Percentiles rank a stretch among this genome's conserved stretches.
Conservation (phyloP, 2,329 filamentous ascomycete species). For the Sporothrix euskadiensis region DNA sequence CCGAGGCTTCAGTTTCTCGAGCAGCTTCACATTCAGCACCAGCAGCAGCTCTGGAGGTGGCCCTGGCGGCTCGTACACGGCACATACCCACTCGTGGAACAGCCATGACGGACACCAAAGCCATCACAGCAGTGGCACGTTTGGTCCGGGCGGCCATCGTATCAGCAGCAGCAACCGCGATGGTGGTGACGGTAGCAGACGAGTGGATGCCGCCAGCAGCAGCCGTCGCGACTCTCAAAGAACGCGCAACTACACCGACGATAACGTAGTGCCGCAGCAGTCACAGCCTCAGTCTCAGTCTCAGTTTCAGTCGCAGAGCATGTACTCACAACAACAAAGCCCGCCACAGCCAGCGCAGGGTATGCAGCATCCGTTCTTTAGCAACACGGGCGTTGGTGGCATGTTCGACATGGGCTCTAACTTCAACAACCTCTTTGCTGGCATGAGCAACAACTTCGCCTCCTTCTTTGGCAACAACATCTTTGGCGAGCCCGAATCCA, state of each 20-base stretch:
- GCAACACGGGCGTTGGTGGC: neutral
- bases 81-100: conserved; percentile 28
- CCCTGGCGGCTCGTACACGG: conserved; percentile 23
- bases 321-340: neutral
- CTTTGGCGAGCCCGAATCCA: neutral
- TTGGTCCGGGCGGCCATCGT: neutral
- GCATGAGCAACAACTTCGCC: neutral
- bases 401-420: neutral
- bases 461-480: neutral
- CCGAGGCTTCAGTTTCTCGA: conserved; percentile 37
- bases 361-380: neutral
- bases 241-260: neutral
- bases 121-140: conserved; percentile 6
- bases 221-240: neutral
- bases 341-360: neutral
- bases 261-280: neutral
- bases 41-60: conserved; percentile 41
- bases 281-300: neutral
- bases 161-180: neutral
- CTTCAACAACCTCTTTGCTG: neutral
- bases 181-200: neutral
- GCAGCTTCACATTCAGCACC: conserved; percentile 51
- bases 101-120: conserved; percentile 29
- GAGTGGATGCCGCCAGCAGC: neutral
- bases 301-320: neutral